Evolutionary conservation across 177 flowering plant species (phyloP).

Genomic region (Vitis hybrid): DNA sequence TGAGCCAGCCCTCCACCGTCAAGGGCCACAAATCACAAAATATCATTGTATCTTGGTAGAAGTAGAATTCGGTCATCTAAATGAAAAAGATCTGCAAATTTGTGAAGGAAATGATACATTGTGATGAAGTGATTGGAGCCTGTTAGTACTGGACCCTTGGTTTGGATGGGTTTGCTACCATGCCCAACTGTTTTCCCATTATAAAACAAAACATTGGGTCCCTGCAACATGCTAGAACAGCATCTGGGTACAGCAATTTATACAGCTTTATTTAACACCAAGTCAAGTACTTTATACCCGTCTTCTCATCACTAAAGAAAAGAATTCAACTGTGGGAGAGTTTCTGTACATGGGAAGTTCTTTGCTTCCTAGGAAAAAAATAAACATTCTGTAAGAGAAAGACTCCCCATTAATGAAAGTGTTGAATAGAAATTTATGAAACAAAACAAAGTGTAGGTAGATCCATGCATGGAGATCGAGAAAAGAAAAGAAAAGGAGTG

Average conservation of each 20-base stretch:
- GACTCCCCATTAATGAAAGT: neutral
- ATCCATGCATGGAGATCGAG: neutral
- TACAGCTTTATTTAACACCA: neutral
- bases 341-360: neutral
- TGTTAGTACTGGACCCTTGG: neutral
- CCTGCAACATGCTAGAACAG: neutral
- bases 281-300: neutral
- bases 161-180: too few species aligned
- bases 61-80: too few species aligned
- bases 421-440: neutral
- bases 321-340: neutral
- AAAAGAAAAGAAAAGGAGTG: neutral
- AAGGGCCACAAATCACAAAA: too few species aligned
- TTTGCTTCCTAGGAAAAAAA: neutral
- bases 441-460: neutral
- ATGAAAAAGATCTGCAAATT: too few species aligned
- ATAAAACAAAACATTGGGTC: constrained; percentile 13
- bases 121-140: neutral
- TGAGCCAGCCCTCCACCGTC: too few species aligned
- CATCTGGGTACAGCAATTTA: neutral
- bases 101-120: too few species aligned
- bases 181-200: neutral
- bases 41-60: too few species aligned
- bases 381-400: neutral
- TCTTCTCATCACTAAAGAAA: neutral